Percentiles rank a stretch among this genome's conserved stretches.
phyloP scores from a whole-genome alignment of 1,139 yeast genomes.

The Diutina mesorugosa region DNA sequence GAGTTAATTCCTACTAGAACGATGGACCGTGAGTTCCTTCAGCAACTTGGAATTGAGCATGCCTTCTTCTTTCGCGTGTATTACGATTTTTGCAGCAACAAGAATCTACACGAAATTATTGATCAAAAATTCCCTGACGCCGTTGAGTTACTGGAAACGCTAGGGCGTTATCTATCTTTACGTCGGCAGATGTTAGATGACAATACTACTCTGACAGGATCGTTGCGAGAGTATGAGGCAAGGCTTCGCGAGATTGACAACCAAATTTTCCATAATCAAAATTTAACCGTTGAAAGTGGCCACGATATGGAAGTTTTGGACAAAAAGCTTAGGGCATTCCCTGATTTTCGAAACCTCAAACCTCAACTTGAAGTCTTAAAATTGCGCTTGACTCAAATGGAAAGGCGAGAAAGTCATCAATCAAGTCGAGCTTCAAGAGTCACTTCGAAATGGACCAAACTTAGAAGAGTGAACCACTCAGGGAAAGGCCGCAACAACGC shows the following conservation, averaged over 20 bases:
- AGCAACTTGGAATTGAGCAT: slow-evolving; percentile 57
- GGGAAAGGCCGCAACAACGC: slow-evolving; percentile 4
- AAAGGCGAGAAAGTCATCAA: slow-evolving; percentile 15
- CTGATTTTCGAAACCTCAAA: neutral
- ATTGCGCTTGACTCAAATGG: slow-evolving; percentile 11
- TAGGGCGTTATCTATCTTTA: slow-evolving; percentile 38
- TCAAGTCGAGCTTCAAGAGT: slow-evolving; percentile 13
- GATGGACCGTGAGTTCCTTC: slow-evolving; percentile 40
- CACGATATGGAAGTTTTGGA: slow-evolving; percentile 3
- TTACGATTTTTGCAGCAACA: slow-evolving; percentile 48
- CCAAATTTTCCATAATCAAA: neutral
- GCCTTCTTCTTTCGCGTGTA: slow-evolving; percentile 62
- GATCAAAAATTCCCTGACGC: slow-evolving; percentile 77
- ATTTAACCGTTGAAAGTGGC: neutral
- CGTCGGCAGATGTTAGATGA: slow-evolving; percentile 12
- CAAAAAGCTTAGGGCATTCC: slow-evolving; percentile 3
- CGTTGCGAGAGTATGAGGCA: neutral
- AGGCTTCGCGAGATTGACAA: slow-evolving; percentile 1
- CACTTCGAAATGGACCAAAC: slow-evolving; percentile 8
- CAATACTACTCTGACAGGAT: slow-evolving; percentile 8
- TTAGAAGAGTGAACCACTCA: slow-evolving; percentile 3
- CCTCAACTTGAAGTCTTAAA: slow-evolving; percentile 4
- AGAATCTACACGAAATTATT: slow-evolving; percentile 39
- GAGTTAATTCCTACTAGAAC: slow-evolving; percentile 17
- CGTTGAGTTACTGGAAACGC: slow-evolving; percentile 49